These are phyloP conservation scores for Candida boleticola DNA, from an alignment of 805 yeast genomes.

Conservation along the genomic window DNA sequence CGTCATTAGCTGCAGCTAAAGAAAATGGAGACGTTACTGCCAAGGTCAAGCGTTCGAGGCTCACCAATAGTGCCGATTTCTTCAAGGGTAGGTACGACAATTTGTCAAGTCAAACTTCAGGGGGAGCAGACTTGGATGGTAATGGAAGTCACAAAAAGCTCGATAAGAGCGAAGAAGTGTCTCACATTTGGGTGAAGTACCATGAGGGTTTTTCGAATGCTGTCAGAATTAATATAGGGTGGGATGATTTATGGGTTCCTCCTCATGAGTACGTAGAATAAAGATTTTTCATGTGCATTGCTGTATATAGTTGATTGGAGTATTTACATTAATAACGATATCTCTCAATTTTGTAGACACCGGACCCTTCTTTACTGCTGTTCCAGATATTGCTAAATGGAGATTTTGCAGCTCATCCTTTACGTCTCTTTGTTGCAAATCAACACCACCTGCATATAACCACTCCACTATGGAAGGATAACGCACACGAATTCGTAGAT, in stretches of 20 bases:
- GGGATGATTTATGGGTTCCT: slow-evolving; percentile 62
- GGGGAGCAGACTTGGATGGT: not conserved
- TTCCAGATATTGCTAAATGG: too few species aligned
- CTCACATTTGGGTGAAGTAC: slow-evolving; percentile 76
- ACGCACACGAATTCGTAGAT: too few species aligned
- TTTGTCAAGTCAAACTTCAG: slow-evolving; percentile 24
- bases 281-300: too few species aligned
- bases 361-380: too few species aligned
- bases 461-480: too few species aligned
- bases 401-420: too few species aligned
- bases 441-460: too few species aligned
- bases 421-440: too few species aligned
- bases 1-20: not conserved
- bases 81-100: slow-evolving; percentile 38
- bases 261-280: not conserved
- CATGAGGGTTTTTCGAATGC: slow-evolving; percentile 93
- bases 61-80: slow-evolving; percentile 35
- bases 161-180: slow-evolving; percentile 25
- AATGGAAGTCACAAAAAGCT: slow-evolving; percentile 12
- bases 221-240: slow-evolving; percentile 76
- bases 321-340: too few species aligned
- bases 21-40: slow-evolving; percentile 5
- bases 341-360: too few species aligned
- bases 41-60: slow-evolving; percentile 21
- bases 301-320: too few species aligned